Base-by-base conservation (phyloP, 2,329 filamentous ascomycete genomes). In the Talaromyces pinophilus region DNA sequence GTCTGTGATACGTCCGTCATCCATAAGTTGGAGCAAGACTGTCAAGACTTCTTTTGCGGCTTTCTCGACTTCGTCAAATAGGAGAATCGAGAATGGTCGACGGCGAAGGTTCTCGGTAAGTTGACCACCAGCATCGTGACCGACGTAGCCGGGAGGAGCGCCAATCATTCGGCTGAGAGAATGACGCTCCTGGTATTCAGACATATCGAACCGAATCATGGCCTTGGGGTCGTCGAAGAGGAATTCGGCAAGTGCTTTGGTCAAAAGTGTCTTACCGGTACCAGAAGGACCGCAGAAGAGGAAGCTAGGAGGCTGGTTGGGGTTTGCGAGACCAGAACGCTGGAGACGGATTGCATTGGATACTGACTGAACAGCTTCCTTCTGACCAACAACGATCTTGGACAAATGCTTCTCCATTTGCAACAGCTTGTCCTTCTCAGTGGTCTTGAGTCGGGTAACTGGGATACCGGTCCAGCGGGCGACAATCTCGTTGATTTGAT, bases 171-270 rank as follows among this genome's bases (percentile, higher is more conserved):
- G 89, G 77, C 92, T 96, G 15, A 99, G 87, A 0, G 94, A 91
- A 78, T 99, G 95, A 5, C 94, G 90, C 80, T 99, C 95, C 80
- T 99, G 96, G 79, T 99, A 99, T 80, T 99, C 95, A 5, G 94
- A 98, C 95, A 99, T 99, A 78, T 99, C 95, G 82, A 99, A 96
- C 46, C 95, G 91, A 73, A 99, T 97, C 95, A 99, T 98, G 40
- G 94, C 85, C 83, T 97, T 97, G 30, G 94, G 82, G 72, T 99
- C 95, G 76, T 99, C 95, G 82, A 99, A 99, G 33, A 99, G 84
- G 83, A 99, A 99, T 79, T 99, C 95, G 59, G 95, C 95, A 67
- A 99, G 85, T 17, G 94, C 95, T 81, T 99, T 99, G 70, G 94
- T 98, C 66, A 99, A 88, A 22, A 99, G 84, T 19, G 95, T 99